phyloP scores from a whole-genome alignment of 495 filamentous ascomycete genomes.

The Tuber umbilicatum region DNA sequence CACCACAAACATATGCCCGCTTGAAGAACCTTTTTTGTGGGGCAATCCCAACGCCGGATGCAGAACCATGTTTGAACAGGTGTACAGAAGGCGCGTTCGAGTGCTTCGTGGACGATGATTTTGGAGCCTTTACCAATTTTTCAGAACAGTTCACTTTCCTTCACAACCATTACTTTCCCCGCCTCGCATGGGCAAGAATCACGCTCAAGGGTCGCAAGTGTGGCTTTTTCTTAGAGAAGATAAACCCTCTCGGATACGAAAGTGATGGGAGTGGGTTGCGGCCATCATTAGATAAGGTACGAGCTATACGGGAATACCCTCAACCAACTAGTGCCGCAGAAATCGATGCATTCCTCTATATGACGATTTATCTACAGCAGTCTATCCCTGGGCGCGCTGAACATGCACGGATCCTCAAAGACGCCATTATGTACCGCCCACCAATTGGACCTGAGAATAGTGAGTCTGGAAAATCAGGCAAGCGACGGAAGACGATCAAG shows the following conservation, averaged over 20 bases:
- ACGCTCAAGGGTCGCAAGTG: not conserved
- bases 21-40: constrained; percentile 8
- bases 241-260: not conserved
- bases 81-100: not conserved
- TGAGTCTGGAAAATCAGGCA: too few relatives aligned
- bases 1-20: constrained; percentile 8
- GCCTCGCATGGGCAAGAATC: not conserved
- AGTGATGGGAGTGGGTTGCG: not conserved
- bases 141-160: not conserved
- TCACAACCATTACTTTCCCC: not conserved
- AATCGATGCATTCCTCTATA: not conserved
- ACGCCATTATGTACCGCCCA: not conserved
- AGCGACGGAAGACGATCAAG: not conserved
- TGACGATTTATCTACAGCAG: not conserved
- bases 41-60: not conserved
- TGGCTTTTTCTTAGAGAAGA: not conserved
- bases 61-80: not conserved
- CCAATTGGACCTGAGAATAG: too few relatives aligned
- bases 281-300: not conserved
- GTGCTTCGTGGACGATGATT: constrained; percentile 14
- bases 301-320: constrained; percentile 2
- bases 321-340: not conserved
- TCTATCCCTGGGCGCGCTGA: not conserved
- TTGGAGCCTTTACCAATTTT: not conserved
- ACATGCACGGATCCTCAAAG: not conserved